Evolutionary conservation across 495 filamentous ascomycete genomes (phyloP).

Genomic region (Xylaria venustula): DNA sequence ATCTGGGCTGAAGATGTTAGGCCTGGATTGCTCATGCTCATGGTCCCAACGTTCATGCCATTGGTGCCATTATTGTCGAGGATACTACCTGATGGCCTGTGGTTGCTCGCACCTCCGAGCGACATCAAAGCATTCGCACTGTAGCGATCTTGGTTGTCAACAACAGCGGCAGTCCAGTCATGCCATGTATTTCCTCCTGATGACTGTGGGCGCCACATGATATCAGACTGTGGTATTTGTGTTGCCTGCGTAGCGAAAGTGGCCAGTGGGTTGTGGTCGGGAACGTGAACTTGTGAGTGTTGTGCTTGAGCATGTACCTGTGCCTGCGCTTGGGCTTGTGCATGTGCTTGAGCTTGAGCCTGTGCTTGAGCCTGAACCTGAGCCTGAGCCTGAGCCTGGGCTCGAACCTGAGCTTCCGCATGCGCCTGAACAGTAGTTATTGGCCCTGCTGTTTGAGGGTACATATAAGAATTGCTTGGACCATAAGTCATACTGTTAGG

Average conservation of each 20-base stretch:
- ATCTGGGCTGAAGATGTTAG: constrained; percentile 22
- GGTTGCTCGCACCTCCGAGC: constrained; percentile 27
- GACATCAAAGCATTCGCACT: constrained; percentile 43
- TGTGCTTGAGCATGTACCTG: constrained; percentile 27
- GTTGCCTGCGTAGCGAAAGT: constrained; percentile 27
- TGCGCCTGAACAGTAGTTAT: constrained; percentile 23
- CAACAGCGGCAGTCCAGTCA: constrained; percentile 47
- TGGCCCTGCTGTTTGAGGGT: constrained; percentile 23
- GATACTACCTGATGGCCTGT: constrained; percentile 19
- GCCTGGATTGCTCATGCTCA: constrained; percentile 21
- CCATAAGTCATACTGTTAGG: constrained; percentile 22
- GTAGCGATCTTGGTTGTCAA: constrained; percentile 45
- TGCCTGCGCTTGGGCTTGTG: constrained; percentile 24
- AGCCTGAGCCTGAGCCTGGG: constrained; percentile 12
- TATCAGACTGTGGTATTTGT: constrained; percentile 26
- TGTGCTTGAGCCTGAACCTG: constrained; percentile 17
- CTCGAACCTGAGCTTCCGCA: constrained; percentile 22
- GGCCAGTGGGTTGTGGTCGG: constrained; percentile 27
- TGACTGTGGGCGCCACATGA: constrained; percentile 30
- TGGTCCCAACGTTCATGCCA: constrained; percentile 17
- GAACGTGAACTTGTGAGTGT: constrained; percentile 17
- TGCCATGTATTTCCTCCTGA: constrained; percentile 44
- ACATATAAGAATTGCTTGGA: constrained; percentile 24
- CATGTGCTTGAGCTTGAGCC: constrained; percentile 22
- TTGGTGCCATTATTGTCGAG: constrained; percentile 14